A percentile compares a stretch with the other conserved stretches of the same genome.
These are phyloP conservation scores for Pestalotiopsis sp. DNA, from an alignment of 2,329 filamentous ascomycete species.

Conservation along the genomic window DNA sequence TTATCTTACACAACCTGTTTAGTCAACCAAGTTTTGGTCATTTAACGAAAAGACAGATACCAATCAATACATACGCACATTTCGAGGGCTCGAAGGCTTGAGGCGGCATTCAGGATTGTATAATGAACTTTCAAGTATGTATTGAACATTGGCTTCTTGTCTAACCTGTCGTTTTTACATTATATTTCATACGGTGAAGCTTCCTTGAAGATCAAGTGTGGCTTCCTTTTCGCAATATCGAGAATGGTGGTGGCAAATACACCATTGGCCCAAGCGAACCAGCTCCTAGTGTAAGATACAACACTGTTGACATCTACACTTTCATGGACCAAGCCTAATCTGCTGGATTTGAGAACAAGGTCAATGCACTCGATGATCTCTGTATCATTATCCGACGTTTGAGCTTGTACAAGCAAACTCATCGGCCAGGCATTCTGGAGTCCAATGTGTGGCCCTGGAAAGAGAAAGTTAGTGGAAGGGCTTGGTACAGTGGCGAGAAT, in stretches of 20 bases:
- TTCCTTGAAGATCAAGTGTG: constrained; percentile 79
- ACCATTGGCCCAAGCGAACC: constrained; percentile 98
- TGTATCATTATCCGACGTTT: constrained; percentile 80
- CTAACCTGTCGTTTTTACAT: not conserved
- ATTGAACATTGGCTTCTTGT: not conserved
- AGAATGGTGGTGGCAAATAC: constrained; percentile 93
- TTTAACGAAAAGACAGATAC: too few species aligned
- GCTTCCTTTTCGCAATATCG: constrained; percentile 86
- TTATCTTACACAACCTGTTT: too few species aligned
- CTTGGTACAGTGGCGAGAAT: constrained; percentile 1
- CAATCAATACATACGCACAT: too few species aligned
- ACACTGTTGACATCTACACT: constrained; percentile 78
- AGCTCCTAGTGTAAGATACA: constrained; percentile 78
- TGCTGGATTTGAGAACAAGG: constrained; percentile 74
- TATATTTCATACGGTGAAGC: constrained; percentile 59
- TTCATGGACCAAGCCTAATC: constrained; percentile 85
- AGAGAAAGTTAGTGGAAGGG: constrained; percentile 8
- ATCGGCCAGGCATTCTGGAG: constrained; percentile 95
- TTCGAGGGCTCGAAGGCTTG: too few species aligned
- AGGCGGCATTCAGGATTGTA: too few species aligned
- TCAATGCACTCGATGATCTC: constrained; percentile 79
- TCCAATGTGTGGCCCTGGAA: constrained; percentile 69
- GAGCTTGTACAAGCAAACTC: constrained; percentile 87
- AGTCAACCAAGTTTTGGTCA: too few species aligned
- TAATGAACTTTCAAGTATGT: not conserved